Base-by-base conservation (phyloP, 208 protist species). In the Trichomonas vaginalis region DNA sequence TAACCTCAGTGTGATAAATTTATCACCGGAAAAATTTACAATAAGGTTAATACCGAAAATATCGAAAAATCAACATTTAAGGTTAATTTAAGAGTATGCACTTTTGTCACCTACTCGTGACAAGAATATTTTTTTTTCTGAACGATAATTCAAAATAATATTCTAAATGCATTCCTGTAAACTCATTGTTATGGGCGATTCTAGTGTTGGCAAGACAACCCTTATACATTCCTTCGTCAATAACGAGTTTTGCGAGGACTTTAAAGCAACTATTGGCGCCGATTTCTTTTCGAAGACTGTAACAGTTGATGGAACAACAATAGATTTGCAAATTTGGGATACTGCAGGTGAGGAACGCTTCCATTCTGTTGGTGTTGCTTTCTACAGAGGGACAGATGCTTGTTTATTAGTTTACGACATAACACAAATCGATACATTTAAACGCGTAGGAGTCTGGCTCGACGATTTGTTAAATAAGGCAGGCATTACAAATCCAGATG, bases 231-330 rank as follows among this genome's bases (percentile, higher is more conserved):
- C 39, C 21, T 95, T 47, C 62, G 35, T 95, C 40, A 49, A 70
- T 48, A 49, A 95, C 37, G 61, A 95, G 35, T 95, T 95, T 48
- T 79, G 61, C 23, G 92, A 35, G 9, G 61, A 83, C 42, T 95
- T 83, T 80, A 95, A 95, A 95, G 35, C 92, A 82, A 95, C 92
- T 8, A 95, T 95, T 82, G 92, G 92, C 37, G 92, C 92, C 3
- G 92, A 95, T 95, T 95, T 95, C 35, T 45, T 39, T 82, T 47
- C 92, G 37, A 95, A 82, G 82, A 49, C 47, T 46, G 42, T 95
- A 14, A 32, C 12, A 27, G 35, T 95, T 21, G 21, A 62, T n/a
- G 42, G 37, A 17, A 35, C 27, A 42, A 21, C 23, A 48, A 39
- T 95, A n/a, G 61, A 95, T 49, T 32, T 95, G 1, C 46, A 95